Base-by-base conservation (phyloP, 495 filamentous ascomycete genomes). In the Lasiosphaeris hirsuta region DNA sequence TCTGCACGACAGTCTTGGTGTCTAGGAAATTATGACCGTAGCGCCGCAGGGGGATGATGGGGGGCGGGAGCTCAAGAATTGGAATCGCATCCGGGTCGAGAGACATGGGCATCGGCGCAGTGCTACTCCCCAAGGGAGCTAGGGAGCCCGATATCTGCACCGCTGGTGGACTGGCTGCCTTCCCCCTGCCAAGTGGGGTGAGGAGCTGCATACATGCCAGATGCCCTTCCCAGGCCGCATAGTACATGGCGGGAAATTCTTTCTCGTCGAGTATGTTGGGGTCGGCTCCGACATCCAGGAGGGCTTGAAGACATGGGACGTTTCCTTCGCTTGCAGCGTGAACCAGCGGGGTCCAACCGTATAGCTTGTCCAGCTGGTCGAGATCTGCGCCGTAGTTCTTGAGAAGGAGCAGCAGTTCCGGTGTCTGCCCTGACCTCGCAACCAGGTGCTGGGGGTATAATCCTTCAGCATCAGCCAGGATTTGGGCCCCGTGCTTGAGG, bases 21-120 rank as follows among this genome's bases (percentile, higher is more conserved):
- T 98, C 94, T 49, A 98, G 76, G 78, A 97, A 98, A 70, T 97
- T 98, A 75, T 98, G 94, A 15, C 94, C 94, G 70, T 97, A 97
- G 40, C 94, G 86, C 51, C 92, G 82, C 34, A 97, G 75, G 11
- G 94, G 94, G 62, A 98, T 96, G 55, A 98, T 97, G 0, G 94
- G 94, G 37, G 95, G 94, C 43, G 94, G 94, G 4, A 98, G 81
- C 60, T 89, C 89, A n/a, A 98, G 81, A 58, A 89, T 84, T 1
- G 94, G 94, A 51, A 98, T 98, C 0, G 86, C 87, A 69, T 97
- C 94, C 4, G 79, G 81, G 59, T 92, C 91, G 18, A 89, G 78
- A 45, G 83, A 80, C 77, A 90, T 87, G 23, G 85, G 81, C 13
- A 80, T 70, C 4, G 82, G 84, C n/a, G 68, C 72, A 55, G 70